A percentile compares a stretch with the other conserved stretches of the same genome.
phyloP scores from a whole-genome alignment of 441 rosid genomes.

The Pelargonium myrrhifolium region DNA sequence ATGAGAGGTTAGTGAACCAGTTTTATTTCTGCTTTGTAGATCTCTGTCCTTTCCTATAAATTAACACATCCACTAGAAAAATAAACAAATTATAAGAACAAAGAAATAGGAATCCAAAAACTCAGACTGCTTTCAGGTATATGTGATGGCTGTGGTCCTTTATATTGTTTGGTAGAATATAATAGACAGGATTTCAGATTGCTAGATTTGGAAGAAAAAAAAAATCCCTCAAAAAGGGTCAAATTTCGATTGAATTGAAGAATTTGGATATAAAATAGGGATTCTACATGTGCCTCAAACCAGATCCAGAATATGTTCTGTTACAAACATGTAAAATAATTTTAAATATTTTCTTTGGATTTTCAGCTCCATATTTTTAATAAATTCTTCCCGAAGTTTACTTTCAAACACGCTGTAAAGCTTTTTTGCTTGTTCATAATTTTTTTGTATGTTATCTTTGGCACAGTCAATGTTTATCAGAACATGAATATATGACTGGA shows the following conservation, averaged over 20 bases:
- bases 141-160: background rate
- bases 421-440: background rate
- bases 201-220: too few relatives aligned
- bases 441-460: slow-evolving; percentile 20
- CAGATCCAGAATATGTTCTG: background rate
- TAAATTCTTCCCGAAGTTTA: background rate
- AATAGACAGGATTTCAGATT: background rate
- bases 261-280: background rate
- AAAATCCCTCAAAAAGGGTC: too few relatives aligned
- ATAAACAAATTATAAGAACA: background rate
- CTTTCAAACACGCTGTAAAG: background rate
- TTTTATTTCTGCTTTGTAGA: slow-evolving; percentile 1
- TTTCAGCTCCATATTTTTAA: background rate
- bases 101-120: background rate
- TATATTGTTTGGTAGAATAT: background rate
- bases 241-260: background rate
- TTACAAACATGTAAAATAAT: background rate
- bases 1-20: slow-evolving; percentile 45
- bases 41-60: background rate
- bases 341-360: background rate
- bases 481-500: slow-evolving; percentile 32
- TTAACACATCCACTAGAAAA: background rate
- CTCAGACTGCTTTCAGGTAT: background rate
- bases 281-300: background rate
- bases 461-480: slow-evolving; percentile 42